These are phyloP conservation scores for Apiospora sp. DNA, from an alignment of 2,329 filamentous ascomycete species.

Conservation along the genomic window DNA sequence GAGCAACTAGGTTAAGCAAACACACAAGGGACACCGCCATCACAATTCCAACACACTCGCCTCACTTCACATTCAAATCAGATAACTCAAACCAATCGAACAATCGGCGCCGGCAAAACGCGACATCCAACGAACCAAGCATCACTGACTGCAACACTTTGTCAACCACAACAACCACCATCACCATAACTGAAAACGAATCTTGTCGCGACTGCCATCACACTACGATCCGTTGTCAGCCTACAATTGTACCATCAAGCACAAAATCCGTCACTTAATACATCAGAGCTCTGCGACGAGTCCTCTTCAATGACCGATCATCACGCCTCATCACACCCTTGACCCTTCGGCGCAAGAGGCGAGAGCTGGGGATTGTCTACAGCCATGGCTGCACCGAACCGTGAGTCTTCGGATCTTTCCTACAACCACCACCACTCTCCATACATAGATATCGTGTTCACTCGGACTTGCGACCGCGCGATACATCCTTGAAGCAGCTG, in stretches of 20 bases:
- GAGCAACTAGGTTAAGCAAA: constrained; percentile 5
- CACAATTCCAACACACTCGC: not conserved
- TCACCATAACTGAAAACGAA: not conserved
- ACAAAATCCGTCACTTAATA: not conserved
- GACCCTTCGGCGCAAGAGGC: constrained; percentile 18
- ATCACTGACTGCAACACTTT: not conserved
- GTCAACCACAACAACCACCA: not conserved
- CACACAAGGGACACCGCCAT: not conserved
- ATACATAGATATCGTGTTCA: constrained; percentile 13
- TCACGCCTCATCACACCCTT: not conserved
- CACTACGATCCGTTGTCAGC: not conserved
- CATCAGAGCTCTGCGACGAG: not conserved
- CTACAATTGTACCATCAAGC: not conserved
- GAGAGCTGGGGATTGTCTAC: constrained; percentile 21
- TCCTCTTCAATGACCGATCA: constrained; percentile 22
- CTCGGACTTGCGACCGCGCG: not conserved
- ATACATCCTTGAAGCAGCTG: constrained; percentile 5
- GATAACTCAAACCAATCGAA: not conserved
- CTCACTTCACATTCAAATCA: not conserved
- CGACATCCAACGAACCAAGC: not conserved
- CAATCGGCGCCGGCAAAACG: not conserved
- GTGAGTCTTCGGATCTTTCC: constrained; percentile 22
- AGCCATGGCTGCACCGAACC: constrained; percentile 26
- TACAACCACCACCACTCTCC: constrained; percentile 13
- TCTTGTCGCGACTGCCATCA: not conserved